Percentiles rank a stretch among this genome's conserved stretches.
These are phyloP conservation scores for Scenedesmus sp. DNA, from an alignment of 163 green algal species.

Conservation along the genomic window DNA sequence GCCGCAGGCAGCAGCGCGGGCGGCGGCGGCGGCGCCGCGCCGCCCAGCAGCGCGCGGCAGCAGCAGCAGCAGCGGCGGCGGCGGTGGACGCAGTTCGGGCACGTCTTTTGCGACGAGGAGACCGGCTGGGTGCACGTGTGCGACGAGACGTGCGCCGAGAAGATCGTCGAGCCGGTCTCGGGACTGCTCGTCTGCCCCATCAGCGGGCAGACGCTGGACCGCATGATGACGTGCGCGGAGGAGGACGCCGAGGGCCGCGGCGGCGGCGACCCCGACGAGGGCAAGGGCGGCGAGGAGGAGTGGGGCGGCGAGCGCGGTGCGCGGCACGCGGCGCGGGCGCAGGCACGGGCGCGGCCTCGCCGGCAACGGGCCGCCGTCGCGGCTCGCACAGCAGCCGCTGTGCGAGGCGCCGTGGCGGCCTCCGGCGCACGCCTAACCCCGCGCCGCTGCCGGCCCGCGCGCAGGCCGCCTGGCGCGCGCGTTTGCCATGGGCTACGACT, in stretches of 20 bases:
- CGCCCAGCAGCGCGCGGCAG: not conserved
- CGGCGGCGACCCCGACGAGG: not conserved
- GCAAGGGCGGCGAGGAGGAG: not conserved
- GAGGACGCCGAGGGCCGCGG: conserved; percentile 22
- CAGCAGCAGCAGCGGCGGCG: conserved; percentile 10
- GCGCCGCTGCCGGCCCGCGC: not conserved
- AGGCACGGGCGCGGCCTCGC: not conserved
- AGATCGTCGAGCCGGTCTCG: conserved; percentile 31
- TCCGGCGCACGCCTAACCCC: no score
- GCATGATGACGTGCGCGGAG: conserved; percentile 34
- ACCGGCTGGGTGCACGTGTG: conserved; percentile 41
- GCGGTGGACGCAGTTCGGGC: conserved; percentile 31
- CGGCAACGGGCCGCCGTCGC: not conserved
- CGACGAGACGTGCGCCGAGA: conserved; percentile 43
- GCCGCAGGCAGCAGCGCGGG: not conserved
- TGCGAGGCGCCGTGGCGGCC: no score
- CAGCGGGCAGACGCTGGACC: conserved; percentile 5
- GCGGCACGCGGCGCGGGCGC: not conserved
- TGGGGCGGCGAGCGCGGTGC: conserved; percentile 19
- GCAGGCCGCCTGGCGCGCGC: conserved; percentile 41
- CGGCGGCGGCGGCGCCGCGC: not conserved
- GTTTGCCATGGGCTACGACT: conserved; percentile 44
- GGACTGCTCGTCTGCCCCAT: conserved; percentile 46
- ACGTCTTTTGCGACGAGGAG: conserved; percentile 32
- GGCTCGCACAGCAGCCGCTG: no score